Conservation (phyloP, 768 basidiomycete species). For the Panaeolus papilionaceus region DNA sequence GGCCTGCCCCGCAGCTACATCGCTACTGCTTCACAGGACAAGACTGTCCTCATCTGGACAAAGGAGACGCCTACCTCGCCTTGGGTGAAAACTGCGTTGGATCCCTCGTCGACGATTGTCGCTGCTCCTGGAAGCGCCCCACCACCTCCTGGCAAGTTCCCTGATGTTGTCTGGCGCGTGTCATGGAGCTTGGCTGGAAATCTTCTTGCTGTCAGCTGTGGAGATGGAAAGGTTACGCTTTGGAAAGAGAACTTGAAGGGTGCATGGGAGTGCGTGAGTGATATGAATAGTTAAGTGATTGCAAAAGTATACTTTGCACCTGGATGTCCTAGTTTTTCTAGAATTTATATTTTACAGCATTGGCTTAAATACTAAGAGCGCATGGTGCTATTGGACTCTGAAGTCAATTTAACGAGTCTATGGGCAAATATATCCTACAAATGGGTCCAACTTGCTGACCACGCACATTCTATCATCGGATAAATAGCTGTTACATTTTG, state of each 20-base stretch:
- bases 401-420: not conserved
- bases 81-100: conserved; percentile 84
- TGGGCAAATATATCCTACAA: not conserved
- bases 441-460: too few relatives aligned
- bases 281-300: conserved; percentile 78
- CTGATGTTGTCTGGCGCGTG: conserved; percentile 98
- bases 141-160: conserved; percentile 79
- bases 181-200: conserved; percentile 98
- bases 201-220: conserved; percentile 94
- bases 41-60: conserved; percentile 91
- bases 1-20: conserved; percentile 95
- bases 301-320: conserved; percentile 7
- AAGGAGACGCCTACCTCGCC: conserved; percentile 76
- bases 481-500: not conserved
- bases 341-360: conserved; percentile 13
- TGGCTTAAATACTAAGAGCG: not conserved
- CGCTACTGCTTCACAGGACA: conserved; percentile 95
- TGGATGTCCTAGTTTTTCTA: conserved; percentile 14
- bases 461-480: not conserved
- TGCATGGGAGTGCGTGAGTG: conserved; percentile 96
- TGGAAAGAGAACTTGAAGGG: conserved; percentile 99
- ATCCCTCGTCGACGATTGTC: conserved; percentile 64
- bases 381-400: not conserved
- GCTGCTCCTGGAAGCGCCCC: conserved; percentile 49
- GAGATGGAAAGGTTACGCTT: conserved; percentile 95